These are phyloP conservation scores for Termitomyces sp. DNA, from an alignment of 768 basidiomycete genomes.

Conservation along the genomic window DNA sequence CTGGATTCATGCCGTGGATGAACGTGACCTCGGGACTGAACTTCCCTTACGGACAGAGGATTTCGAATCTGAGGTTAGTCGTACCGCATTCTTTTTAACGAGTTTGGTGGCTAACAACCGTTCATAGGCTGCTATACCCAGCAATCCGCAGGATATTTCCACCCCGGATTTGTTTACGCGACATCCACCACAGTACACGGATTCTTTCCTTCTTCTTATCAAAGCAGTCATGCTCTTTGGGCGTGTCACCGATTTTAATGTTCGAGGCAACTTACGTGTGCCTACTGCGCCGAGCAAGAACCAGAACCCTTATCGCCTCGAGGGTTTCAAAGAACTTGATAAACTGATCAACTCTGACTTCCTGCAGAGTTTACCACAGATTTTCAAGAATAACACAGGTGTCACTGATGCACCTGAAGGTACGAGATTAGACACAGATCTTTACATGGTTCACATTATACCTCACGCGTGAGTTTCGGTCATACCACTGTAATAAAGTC, in stretches of 20 bases:
- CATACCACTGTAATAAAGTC: slow-evolving; percentile 10
- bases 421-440: slow-evolving; percentile 69
- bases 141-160: slow-evolving; percentile 73
- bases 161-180: slow-evolving; percentile 61
- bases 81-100: neutral
- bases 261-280: slow-evolving; percentile 66
- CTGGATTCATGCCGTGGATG: slow-evolving; percentile 84
- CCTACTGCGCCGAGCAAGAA: slow-evolving; percentile 65
- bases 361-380: slow-evolving; percentile 64
- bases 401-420: slow-evolving; percentile 57
- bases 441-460: slow-evolving; percentile 84
- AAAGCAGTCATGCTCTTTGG: slow-evolving; percentile 86
- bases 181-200: slow-evolving; percentile 76
- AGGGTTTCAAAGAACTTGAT: slow-evolving; percentile 71
- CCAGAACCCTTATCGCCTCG: slow-evolving; percentile 66
- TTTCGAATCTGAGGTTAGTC: slow-evolving; percentile 68
- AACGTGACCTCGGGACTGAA: slow-evolving; percentile 82
- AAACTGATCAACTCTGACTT: slow-evolving; percentile 65
- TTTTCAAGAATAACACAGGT: slow-evolving; percentile 61
- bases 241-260: slow-evolving; percentile 80
- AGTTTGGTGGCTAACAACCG: neutral
- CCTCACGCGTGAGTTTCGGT: slow-evolving; percentile 69
- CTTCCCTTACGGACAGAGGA: slow-evolving; percentile 72
- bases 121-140: slow-evolving; percentile 53
- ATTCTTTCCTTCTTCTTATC: slow-evolving; percentile 77